Evolutionary conservation across 2,329 filamentous ascomycete species (phyloP).

Genomic region (Fusarium sp.): DNA sequence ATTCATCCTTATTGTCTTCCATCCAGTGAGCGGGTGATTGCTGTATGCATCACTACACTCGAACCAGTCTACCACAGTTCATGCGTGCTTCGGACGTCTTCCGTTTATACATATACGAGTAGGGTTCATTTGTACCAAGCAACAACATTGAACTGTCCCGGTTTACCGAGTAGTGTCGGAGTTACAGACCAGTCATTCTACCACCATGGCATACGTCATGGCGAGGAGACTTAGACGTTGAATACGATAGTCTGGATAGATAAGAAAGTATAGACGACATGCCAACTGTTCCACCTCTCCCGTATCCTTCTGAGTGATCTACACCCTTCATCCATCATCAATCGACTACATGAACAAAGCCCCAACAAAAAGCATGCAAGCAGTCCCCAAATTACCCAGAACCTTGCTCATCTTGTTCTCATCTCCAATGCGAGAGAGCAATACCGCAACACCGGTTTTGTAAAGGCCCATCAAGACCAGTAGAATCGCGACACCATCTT

Average conservation of each 20-base stretch:
- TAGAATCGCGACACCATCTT: background rate
- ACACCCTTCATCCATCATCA: background rate
- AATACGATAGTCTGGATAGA: background rate
- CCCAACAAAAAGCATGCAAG: background rate
- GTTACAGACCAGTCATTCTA: too few relatives aligned
- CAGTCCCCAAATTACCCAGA: background rate
- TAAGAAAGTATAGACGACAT: background rate
- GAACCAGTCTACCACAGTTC: background rate
- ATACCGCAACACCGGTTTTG: background rate
- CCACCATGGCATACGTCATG: too few relatives aligned
- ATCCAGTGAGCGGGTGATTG: accelerated
- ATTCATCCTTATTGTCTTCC: too few relatives aligned
- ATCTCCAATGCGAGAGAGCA: background rate
- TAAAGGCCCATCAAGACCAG: slow-evolving; percentile 8
- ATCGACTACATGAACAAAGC: background rate
- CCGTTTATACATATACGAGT: too few relatives aligned
- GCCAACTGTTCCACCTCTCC: background rate
- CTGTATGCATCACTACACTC: background rate
- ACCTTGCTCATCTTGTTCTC: background rate
- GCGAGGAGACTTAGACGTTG: background rate
- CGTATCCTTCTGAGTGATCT: background rate
- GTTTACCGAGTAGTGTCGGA: background rate
- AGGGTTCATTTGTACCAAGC: background rate
- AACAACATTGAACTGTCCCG: background rate
- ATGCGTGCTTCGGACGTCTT: background rate